A percentile compares a stretch with the other conserved stretches of the same genome.
Evolutionary conservation across 345 rosid genomes (phyloP).

Genomic region (Salix exigua): DNA sequence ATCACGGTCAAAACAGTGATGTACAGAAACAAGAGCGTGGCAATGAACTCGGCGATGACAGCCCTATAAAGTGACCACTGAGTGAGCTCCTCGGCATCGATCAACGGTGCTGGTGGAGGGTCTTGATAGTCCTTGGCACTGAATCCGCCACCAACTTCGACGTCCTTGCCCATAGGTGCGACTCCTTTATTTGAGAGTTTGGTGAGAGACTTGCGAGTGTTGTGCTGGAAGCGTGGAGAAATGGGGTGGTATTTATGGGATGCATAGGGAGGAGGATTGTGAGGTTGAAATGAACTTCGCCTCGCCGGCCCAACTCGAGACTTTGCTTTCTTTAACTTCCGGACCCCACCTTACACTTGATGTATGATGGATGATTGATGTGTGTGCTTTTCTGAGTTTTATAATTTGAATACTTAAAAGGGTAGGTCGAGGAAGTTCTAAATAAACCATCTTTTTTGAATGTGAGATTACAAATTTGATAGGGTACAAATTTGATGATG

Average conservation of each 20-base stretch:
- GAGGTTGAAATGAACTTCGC: not conserved
- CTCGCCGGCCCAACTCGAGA: slow-evolving; percentile 7
- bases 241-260: not conserved
- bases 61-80: slow-evolving; percentile 45
- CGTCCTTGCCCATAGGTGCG: slow-evolving; percentile 30
- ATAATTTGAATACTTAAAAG: too few relatives aligned
- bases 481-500: too few relatives aligned
- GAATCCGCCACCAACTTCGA: slow-evolving; percentile 26
- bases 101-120: slow-evolving; percentile 42
- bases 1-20: slow-evolving; percentile 42
- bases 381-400: not conserved
- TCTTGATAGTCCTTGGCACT: slow-evolving; percentile 39
- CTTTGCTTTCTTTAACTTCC: not conserved
- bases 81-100: slow-evolving; percentile 35
- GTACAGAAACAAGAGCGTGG: slow-evolving; percentile 40
- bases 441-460: too few relatives aligned
- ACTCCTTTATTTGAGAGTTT: not conserved
- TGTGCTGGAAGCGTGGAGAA: not conserved
- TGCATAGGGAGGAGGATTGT: not conserved
- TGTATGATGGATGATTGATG: not conserved
- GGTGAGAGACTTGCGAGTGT: not conserved
- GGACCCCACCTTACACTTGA: slow-evolving; percentile 5
- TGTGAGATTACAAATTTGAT: too few relatives aligned
- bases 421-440: too few relatives aligned
- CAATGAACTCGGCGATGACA: slow-evolving; percentile 42